Base-by-base conservation (phyloP, 306 rosid species). In the Dryas drummondii region DNA sequence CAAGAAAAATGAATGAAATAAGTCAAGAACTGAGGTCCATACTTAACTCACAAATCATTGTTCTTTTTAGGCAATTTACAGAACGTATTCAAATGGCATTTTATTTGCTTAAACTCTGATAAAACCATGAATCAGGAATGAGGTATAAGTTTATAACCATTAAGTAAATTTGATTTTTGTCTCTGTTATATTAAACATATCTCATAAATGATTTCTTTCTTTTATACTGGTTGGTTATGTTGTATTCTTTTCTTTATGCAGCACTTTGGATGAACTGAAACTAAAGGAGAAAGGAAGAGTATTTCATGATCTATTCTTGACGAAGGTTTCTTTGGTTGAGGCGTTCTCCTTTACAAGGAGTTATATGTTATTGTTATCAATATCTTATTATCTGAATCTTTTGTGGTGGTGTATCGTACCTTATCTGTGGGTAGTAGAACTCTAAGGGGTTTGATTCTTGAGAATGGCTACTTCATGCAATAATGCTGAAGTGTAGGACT, bases 231-330 rank as follows among this genome's bases (percentile, higher is more conserved):
- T 17, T 70, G 52, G 46, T 73, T 73, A 48, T 59, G 48, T 67
- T 82, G 42, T 81, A 45, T 75, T 75, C 32, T 84, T 68, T 62
- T 75, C 71, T 79, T 32, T 66, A 76, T 80, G 75, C 91, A 94
- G 99, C 88, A 84, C 91, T 67, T 59, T 90, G 76, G 93, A 94
- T 92, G 99, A 90, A 85, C 92, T 88, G 70, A 94, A 89, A 71
- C 79, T 94, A 80, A 92, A 94, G 87, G 99, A 94, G 91, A 94
- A 88, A 79, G 99, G 99, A 84, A 88, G 96, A 87, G 58, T 90
- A 70, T 94, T 91, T 79, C 91, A 92, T 72, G 99, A 94, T 85
- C 79, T 90, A 78, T 94, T 92, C 89, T 84, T 94, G 86, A 94
- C 96, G 75, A 94, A 94, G 99, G 99, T 94, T 58, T 57, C 32